Evolutionary conservation across 371 early-diverging fungal species (phyloP), one percentile per base, ranked within the genome.

Genomic region (Saksenaea oblongispora): DNA sequence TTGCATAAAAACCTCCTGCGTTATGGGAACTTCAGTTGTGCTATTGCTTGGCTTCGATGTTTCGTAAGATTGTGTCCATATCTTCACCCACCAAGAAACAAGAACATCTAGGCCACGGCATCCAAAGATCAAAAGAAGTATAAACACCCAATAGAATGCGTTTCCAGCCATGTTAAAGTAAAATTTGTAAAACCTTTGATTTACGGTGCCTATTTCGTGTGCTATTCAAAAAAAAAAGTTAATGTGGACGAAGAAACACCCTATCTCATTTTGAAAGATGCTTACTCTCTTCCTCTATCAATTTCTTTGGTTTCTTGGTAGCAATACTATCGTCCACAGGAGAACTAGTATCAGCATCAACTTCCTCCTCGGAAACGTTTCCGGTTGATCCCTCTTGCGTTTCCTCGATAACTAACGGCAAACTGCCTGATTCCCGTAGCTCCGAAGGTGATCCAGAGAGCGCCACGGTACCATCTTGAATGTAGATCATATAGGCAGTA

Each of bases 401-500:
- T 22, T 47, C n/a, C 2, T 39, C 5, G n/a, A n/a, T n/a, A 39
- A 47, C 24, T 9, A 11, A 10, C 3, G n/a, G 8, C 8, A 72
- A 39, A 28, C 57, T 18, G 22, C 70, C 73, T 34, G 34, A 63
- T 8, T 15, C 24, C 34, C 57, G 59, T 24, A 72, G 47, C 42
- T 61, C 55, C 5, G 63, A 63, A 53, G 68, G 54, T 22, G 64
- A 57, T 28, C 66, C 73, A 55, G 57, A 63, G 2, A 61, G 11
- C 2, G 35, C 36, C 5, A 54, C 62, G 1, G 26, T 10, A 11
- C 92, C 92, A n/a, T 78, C 69, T 13, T 78, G 66, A 65, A 94
- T 60, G 13, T 86, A 71, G 0, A 90, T 84, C 5, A 92, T 67
- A 41, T 80, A 78, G 58, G 83, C 75, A 36, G 85, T 82, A 42